Conservation (phyloP, 805 yeast species). For the Saccharomycopsis oosterbeekiorum region DNA sequence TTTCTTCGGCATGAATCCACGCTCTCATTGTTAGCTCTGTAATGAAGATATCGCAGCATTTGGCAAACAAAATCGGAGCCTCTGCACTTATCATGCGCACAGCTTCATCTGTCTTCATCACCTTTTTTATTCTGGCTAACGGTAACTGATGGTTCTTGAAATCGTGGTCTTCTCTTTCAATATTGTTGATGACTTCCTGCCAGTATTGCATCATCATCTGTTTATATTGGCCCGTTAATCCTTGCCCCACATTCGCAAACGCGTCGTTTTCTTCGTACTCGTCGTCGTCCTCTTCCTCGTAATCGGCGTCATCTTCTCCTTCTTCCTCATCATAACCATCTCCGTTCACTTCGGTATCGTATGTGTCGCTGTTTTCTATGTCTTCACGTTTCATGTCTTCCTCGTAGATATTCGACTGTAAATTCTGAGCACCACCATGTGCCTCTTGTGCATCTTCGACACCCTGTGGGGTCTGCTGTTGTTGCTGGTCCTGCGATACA, state of each 20-base stretch:
- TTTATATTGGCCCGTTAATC: conserved; percentile 69
- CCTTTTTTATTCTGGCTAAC: conserved; percentile 90
- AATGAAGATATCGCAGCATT: conserved; percentile 95
- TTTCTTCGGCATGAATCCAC: conserved; percentile 97
- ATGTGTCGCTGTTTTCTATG: no score
- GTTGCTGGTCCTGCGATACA: background rate
- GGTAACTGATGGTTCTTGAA: conserved; percentile 94
- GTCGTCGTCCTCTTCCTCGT: conserved; percentile 27
- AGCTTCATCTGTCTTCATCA: conserved; percentile 96
- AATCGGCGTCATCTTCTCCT: conserved; percentile 21
- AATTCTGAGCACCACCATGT: background rate
- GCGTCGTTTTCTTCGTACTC: conserved; percentile 37
- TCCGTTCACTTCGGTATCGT: background rate
- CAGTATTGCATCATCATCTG: conserved; percentile 92
- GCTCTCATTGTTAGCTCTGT: conserved; percentile 98
- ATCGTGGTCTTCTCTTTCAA: conserved; percentile 79
- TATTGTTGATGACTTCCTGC: conserved; percentile 90
- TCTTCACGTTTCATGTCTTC: background rate
- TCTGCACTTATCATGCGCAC: conserved; percentile 97
- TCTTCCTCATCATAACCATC: conserved; percentile 1
- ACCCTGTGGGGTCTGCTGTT: background rate
- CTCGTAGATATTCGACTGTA: background rate
- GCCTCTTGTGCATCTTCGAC: background rate
- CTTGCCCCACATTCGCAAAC: conserved; percentile 87
- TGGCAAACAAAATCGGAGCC: conserved; percentile 94